Percentiles rank a stretch among this genome's conserved stretches.
These are phyloP conservation scores for Paracoccidioides lutzii DNA, from an alignment of 2,329 filamentous ascomycete species.

Conservation along the genomic window DNA sequence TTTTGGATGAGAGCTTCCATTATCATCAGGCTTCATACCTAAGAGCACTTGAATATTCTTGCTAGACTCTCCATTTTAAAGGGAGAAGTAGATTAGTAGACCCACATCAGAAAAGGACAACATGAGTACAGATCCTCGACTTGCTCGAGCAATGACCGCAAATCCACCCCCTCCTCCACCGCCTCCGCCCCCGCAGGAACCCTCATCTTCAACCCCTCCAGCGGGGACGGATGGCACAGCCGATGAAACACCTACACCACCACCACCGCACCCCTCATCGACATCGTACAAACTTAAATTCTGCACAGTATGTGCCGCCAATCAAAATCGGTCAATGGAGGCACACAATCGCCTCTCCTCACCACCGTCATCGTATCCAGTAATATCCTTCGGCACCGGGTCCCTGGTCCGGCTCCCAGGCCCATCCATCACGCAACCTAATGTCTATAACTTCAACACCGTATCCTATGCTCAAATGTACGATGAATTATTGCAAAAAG, in stretches of 20 bases:
- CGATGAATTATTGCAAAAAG: constrained; percentile 69
- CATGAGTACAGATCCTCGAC: constrained; percentile 41
- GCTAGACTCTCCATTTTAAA: not conserved
- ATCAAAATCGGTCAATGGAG: constrained; percentile 99
- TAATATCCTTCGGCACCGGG: constrained; percentile 94
- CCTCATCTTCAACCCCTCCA: constrained; percentile 10
- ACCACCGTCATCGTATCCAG: constrained; percentile 74
- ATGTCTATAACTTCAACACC: constrained; percentile 96
- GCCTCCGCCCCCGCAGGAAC: constrained; percentile 32
- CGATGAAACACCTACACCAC: constrained; percentile 11
- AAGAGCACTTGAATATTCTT: not conserved
- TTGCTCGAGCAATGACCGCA: constrained; percentile 31
- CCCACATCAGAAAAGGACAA: constrained; percentile 7
- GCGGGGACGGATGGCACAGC: constrained; percentile 9
- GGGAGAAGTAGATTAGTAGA: not conserved
- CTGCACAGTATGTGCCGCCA: constrained; percentile 68
- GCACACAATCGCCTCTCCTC: constrained; percentile 86
- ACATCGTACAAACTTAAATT: constrained; percentile 59
- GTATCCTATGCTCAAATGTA: constrained; percentile 94
- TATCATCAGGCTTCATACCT: not conserved
- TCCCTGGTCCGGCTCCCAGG: constrained; percentile 88
- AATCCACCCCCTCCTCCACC: constrained; percentile 39
- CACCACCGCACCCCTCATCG: constrained; percentile 30
- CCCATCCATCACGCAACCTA: constrained; percentile 80
- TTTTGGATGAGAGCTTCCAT: constrained; percentile 1